phyloP scores from a whole-genome alignment of 139 green algal genomes.

The Tetraselmis striata region DNA sequence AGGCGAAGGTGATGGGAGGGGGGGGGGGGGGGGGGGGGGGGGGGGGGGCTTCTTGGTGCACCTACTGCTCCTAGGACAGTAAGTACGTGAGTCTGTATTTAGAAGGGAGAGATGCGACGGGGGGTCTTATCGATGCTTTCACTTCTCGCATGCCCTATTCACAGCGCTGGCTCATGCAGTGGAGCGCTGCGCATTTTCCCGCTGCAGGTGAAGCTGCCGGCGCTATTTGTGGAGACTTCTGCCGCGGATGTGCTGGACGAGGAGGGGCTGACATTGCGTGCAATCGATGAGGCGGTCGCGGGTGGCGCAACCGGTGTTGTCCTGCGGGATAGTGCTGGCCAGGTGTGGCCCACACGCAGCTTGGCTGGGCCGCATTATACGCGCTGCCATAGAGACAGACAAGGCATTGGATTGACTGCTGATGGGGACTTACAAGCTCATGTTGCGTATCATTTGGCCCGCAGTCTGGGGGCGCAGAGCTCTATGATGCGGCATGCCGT shows the following conservation, averaged over 20 bases:
- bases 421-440: too few species aligned
- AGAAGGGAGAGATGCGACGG: not conserved
- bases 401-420: not conserved
- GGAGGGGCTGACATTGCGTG: not conserved
- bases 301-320: conserved; percentile 60
- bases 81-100: not conserved
- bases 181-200: too few species aligned
- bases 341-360: not conserved
- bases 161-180: not conserved
- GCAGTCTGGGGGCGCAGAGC: conserved; percentile 21
- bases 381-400: not conserved
- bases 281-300: conserved; percentile 33
- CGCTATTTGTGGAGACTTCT: conserved; percentile 46
- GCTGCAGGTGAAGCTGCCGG: conserved; percentile 59
- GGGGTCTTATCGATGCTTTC: conserved; percentile 5
- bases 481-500: conserved; percentile 74
- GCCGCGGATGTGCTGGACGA: conserved; percentile 29
- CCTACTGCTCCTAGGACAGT: conserved; percentile 15
- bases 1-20: conserved; percentile 16
- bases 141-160: too few species aligned
- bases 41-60: too few species aligned
- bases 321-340: conserved; percentile 28
- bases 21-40: too few species aligned
- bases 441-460: too few species aligned
- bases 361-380: not conserved